Conservation (phyloP, 495 filamentous ascomycete species). For the Xylaria grammica region DNA sequence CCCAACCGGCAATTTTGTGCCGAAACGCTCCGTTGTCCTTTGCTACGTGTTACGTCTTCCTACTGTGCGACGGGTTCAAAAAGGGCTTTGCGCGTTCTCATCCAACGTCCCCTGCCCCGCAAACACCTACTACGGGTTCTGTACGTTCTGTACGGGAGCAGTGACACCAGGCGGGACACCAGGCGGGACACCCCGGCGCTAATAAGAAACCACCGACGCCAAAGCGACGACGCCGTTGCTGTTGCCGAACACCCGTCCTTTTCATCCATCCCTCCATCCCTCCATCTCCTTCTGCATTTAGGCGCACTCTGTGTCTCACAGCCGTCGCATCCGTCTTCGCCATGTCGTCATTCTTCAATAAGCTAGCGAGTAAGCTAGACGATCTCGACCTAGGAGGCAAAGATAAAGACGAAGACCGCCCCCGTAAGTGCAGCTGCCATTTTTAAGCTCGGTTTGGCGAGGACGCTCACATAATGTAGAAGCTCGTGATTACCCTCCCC, state of each 20-base stretch:
- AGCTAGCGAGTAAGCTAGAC: constrained; percentile 36
- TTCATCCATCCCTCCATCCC: neutral
- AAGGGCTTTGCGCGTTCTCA: neutral
- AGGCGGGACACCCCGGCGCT: neutral
- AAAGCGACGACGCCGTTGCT: no score
- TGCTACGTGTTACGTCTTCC: neutral
- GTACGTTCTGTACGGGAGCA: neutral
- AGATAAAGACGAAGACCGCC: constrained; percentile 19
- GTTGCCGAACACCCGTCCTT: neutral
- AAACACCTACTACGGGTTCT: no score
- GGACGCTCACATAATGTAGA: constrained; percentile 15
- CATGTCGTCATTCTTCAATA: constrained; percentile 38
- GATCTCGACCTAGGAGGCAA: constrained; percentile 28
- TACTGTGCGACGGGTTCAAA: neutral
- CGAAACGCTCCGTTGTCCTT: neutral
- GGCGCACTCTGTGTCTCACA: neutral
- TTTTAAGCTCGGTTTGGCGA: constrained; percentile 3
- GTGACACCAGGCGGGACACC: neutral
- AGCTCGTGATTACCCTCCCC: constrained; percentile 30
- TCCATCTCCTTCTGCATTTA: neutral
- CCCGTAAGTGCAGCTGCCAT: neutral
- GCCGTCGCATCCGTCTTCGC: neutral
- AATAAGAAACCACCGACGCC: neutral
- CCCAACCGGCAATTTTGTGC: constrained; percentile 11
- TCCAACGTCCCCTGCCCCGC: neutral